A percentile compares a stretch with the other conserved stretches of the same genome.
phyloP scores from a whole-genome alignment of 495 filamentous ascomycete species.

The Lepraria neglecta region DNA sequence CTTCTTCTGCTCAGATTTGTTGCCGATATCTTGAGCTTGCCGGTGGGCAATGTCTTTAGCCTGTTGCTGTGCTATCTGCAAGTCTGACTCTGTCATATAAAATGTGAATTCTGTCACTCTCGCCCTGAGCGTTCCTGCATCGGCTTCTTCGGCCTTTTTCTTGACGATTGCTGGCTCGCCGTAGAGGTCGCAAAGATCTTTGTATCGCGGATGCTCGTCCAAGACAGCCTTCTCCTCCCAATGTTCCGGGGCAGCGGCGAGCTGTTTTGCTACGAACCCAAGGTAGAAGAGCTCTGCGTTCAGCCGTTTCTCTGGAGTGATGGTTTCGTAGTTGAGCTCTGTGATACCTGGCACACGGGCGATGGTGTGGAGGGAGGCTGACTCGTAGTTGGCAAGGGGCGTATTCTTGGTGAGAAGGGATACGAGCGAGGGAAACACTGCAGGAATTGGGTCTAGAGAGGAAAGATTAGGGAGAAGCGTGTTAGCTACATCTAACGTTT shows the following conservation, averaged over 20 bases:
- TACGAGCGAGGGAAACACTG: slow-evolving; percentile 36
- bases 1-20: no score
- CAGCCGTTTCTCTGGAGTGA: slow-evolving; percentile 63
- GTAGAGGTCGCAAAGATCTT: slow-evolving; percentile 64
- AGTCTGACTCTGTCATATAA: slow-evolving; percentile 29
- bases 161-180: slow-evolving; percentile 55
- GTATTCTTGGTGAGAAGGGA: slow-evolving; percentile 76
- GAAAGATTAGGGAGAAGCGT: slow-evolving; percentile 43
- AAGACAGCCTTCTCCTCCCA: slow-evolving; percentile 46
- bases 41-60: background rate
- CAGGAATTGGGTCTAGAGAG: slow-evolving; percentile 24
- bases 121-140: slow-evolving; percentile 66
- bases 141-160: slow-evolving; percentile 28
- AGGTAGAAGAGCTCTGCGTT: slow-evolving; percentile 94
- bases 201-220: slow-evolving; percentile 60
- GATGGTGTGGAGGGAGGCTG: slow-evolving; percentile 79
- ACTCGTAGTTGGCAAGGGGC: slow-evolving; percentile 60
- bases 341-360: slow-evolving; percentile 64
- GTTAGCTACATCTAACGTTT: slow-evolving; percentile 51
- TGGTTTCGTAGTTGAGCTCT: slow-evolving; percentile 69
- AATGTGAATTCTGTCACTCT: slow-evolving; percentile 64
- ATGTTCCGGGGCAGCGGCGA: slow-evolving; percentile 53
- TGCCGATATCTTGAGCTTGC: no score
- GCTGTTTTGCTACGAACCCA: slow-evolving; percentile 65
- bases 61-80: slow-evolving; percentile 2